phyloP scores from a whole-genome alignment of 305 asterid genomes.

The Solanum aculeatissimum region DNA sequence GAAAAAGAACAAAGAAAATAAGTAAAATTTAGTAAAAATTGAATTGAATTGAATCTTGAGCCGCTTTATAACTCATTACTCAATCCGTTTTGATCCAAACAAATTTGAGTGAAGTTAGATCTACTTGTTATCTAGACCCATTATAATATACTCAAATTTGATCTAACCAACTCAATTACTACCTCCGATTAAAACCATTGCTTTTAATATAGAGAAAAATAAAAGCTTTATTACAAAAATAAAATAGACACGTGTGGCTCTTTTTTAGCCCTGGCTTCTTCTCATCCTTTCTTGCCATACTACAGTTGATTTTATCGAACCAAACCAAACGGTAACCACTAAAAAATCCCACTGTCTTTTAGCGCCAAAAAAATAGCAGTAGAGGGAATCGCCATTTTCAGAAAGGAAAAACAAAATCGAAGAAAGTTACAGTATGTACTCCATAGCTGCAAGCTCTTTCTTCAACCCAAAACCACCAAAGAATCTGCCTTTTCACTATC shows the following conservation, averaged over 20 bases:
- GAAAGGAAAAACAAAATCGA: background rate
- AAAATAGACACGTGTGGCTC: background rate
- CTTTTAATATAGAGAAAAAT: too few species aligned
- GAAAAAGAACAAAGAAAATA: too few species aligned
- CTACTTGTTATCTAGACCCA: too few species aligned
- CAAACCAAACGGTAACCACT: slow-evolving; percentile 6
- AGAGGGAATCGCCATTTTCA: background rate
- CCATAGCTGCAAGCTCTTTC: slow-evolving; percentile 27
- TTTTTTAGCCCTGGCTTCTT: background rate
- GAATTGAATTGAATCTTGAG: too few species aligned
- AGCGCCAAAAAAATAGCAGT: slow-evolving; percentile 25
- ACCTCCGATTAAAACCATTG: too few species aligned
- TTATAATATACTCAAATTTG: too few species aligned
- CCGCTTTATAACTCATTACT: too few species aligned
- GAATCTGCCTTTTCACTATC: background rate
- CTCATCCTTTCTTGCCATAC: background rate
- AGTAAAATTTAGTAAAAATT: too few species aligned
- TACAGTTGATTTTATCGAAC: background rate
- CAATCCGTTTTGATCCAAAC: too few species aligned
- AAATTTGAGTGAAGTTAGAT: too few species aligned
- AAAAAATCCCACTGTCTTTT: slow-evolving; percentile 7
- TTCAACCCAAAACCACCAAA: slow-evolving; percentile 8
- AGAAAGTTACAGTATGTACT: slow-evolving; percentile 18
- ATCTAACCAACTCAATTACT: too few species aligned
- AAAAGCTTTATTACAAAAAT: background rate